These are phyloP conservation scores for Paraphoma chrysanthemicola DNA, from an alignment of 2,329 filamentous ascomycete species.

Conservation along the genomic window DNA sequence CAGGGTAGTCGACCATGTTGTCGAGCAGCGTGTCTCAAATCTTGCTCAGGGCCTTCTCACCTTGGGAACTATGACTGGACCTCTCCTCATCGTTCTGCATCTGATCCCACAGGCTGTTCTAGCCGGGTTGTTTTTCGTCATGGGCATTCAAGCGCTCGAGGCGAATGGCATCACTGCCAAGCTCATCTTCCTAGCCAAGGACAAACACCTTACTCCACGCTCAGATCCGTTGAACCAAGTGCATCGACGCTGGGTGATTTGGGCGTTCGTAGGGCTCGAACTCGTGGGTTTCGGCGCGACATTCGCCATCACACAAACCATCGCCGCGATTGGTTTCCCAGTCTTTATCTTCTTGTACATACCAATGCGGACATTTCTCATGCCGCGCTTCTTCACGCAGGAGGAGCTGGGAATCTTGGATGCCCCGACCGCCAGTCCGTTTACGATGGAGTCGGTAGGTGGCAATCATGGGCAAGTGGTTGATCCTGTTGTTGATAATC, in stretches of 20 bases:
- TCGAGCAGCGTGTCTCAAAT: slow-evolving; percentile 64
- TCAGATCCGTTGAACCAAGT: slow-evolving; percentile 57
- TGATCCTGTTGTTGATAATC: slow-evolving; percentile 3
- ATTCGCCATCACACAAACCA: slow-evolving; percentile 66
- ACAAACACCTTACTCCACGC: slow-evolving; percentile 56
- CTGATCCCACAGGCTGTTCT: slow-evolving; percentile 63
- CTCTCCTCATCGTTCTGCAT: slow-evolving; percentile 60
- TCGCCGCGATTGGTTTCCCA: slow-evolving; percentile 66
- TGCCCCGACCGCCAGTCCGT: slow-evolving; percentile 60
- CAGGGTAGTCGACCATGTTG: slow-evolving; percentile 56
- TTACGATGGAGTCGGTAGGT: slow-evolving; percentile 61
- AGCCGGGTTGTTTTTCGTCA: slow-evolving; percentile 65
- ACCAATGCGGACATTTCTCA: slow-evolving; percentile 58
- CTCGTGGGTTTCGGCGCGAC: slow-evolving; percentile 59
- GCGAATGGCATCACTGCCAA: slow-evolving; percentile 62
- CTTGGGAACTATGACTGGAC: slow-evolving; percentile 64
- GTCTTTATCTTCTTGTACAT: slow-evolving; percentile 65
- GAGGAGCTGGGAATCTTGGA: slow-evolving; percentile 60
- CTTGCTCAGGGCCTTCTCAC: slow-evolving; percentile 62
- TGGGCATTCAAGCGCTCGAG: slow-evolving; percentile 61
- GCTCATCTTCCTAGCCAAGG: slow-evolving; percentile 56
- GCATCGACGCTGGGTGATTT: slow-evolving; percentile 52
- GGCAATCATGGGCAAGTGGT: slow-evolving; percentile 51
- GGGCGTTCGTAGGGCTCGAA: slow-evolving; percentile 60
- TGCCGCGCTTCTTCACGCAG: slow-evolving; percentile 59